Conservation (phyloP, 2,329 filamentous ascomycete species). For the Microsporum canis region DNA sequence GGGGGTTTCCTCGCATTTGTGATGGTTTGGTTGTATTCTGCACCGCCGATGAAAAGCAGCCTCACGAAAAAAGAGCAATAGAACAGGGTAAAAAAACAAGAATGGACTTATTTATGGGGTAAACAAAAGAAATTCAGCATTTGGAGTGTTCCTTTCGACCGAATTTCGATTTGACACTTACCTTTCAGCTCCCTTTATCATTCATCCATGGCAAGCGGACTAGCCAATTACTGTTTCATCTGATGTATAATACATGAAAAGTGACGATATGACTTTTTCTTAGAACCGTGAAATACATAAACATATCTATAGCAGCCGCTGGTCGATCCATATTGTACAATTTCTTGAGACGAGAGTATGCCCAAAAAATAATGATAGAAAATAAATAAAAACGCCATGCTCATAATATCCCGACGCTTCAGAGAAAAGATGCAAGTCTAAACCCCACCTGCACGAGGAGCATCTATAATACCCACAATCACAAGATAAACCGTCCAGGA, state of each 20-base stretch:
- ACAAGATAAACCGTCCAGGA: not conserved
- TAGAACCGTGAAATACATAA: not conserved
- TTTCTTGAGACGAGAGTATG: not conserved
- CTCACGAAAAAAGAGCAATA: conserved; percentile 12
- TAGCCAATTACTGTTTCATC: not conserved
- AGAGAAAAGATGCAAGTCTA: not conserved
- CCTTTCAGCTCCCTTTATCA: not conserved
- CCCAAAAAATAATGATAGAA: not conserved
- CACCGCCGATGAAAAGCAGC: conserved; percentile 32
- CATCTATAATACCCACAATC: not conserved
- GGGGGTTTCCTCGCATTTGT: conserved; percentile 77
- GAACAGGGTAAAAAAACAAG: not conserved
- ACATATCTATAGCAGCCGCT: not conserved
- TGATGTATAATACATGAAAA: conserved; percentile 1
- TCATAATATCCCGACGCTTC: not conserved
- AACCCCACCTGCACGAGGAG: not conserved
- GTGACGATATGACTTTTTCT: not conserved
- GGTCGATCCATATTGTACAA: not conserved
- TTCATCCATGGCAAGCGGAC: not conserved
- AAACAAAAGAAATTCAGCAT: not conserved
- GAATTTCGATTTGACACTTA: not conserved
- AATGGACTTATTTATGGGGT: not conserved
- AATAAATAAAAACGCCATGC: not conserved
- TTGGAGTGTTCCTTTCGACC: not conserved
- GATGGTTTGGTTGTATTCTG: conserved; percentile 73